Conservation (phyloP, 495 filamentous ascomycete species). For the Penicillium atrosanguineum region DNA sequence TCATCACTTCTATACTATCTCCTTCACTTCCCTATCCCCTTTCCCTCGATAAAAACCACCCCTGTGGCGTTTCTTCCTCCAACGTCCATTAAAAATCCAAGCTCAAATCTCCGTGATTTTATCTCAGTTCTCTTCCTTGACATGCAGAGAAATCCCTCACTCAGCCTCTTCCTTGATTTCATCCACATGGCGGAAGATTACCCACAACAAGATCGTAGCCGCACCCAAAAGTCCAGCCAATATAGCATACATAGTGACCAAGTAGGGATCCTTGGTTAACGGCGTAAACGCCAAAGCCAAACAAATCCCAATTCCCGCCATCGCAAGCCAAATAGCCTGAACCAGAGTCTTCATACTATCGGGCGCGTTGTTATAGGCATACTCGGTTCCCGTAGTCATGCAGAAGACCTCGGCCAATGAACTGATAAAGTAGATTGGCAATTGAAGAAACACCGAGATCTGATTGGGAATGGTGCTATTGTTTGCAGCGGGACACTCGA, state of each 20-base stretch:
- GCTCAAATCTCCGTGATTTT: no score
- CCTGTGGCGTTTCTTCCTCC: no score
- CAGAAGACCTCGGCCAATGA: slow-evolving; percentile 60
- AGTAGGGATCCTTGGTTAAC: slow-evolving; percentile 25
- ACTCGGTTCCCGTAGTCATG: slow-evolving; percentile 50
- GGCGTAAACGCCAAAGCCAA: slow-evolving; percentile 31
- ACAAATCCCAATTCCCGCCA: slow-evolving; percentile 17
- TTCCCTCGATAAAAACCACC: no score
- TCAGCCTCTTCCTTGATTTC: no score
- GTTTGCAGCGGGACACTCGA: slow-evolving; percentile 30
- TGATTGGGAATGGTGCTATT: slow-evolving; percentile 31
- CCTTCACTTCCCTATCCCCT: no score
- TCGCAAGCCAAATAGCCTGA: slow-evolving; percentile 24
- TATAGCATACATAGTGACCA: slow-evolving; percentile 18
- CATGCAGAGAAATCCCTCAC: no score
- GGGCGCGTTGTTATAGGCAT: slow-evolving; percentile 36
- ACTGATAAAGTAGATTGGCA: slow-evolving; percentile 53
- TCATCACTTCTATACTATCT: no score
- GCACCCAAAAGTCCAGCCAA: background rate
- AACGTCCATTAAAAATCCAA: no score
- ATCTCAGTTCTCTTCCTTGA: no score
- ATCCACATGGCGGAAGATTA: no score
- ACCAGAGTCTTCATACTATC: slow-evolving; percentile 31
- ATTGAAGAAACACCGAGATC: slow-evolving; percentile 53
- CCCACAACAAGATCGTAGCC: no score